Evolutionary conservation across 2,329 filamentous ascomycete species (phyloP).

Genomic region (Exophiala dermatitidis): DNA sequence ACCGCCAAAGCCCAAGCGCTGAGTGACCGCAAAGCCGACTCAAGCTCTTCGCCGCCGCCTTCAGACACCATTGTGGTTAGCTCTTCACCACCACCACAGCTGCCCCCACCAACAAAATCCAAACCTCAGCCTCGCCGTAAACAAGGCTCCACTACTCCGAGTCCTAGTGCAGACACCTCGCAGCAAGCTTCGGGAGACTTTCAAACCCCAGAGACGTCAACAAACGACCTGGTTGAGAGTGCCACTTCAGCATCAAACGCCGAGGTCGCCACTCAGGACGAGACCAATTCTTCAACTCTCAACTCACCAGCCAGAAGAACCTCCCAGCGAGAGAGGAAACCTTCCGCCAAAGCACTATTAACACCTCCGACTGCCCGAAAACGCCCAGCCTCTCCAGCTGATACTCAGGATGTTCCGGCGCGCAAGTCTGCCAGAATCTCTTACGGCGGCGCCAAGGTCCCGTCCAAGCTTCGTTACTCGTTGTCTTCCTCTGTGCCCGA

Average conservation of each 20-base stretch:
- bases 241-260: background rate
- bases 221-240: background rate
- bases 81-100: background rate
- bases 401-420: constrained; percentile 7
- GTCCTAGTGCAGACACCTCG: background rate
- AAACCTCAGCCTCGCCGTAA: constrained; percentile 1
- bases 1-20: constrained; percentile 22
- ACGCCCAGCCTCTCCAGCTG: constrained; percentile 7
- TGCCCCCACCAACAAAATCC: too few species aligned
- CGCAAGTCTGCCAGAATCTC: constrained; percentile 17
- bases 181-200: background rate
- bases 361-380: constrained; percentile 11
- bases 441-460: constrained; percentile 12
- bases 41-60: constrained; percentile 1
- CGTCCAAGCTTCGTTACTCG: constrained; percentile 18
- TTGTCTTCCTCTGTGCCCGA: background rate
- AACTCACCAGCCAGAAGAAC: constrained; percentile 12
- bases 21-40: constrained; percentile 6
- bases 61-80: constrained; percentile 17
- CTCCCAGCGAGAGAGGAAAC: constrained; percentile 19
- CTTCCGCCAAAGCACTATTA: constrained; percentile 16
- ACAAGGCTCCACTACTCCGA: constrained; percentile 1
- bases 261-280: background rate
- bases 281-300: background rate
- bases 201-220: constrained; percentile 3